Percentiles rank a stretch among this genome's conserved stretches.
phyloP scores from a whole-genome alignment of 257 asterid species.

The Gentiana macrophylla region DNA sequence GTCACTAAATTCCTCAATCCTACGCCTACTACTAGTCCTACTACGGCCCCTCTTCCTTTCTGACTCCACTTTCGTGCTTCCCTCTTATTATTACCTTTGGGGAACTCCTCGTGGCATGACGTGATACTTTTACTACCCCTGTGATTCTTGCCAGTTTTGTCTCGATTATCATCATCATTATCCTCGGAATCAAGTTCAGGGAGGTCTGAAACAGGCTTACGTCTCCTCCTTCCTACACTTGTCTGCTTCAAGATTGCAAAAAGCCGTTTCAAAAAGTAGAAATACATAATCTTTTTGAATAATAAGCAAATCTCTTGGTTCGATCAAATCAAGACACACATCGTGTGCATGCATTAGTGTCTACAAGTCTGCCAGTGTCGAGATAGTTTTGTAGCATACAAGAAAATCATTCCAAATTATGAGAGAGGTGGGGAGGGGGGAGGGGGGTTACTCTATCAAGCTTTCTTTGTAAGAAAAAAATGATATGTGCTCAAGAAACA shows the following conservation, averaged over 20 bases:
- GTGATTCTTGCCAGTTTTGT: slow-evolving; percentile 25
- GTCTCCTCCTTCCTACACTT: slow-evolving; percentile 60
- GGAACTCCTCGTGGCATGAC: slow-evolving; percentile 72
- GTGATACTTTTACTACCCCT: slow-evolving; percentile 41
- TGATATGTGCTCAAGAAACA: too few species aligned
- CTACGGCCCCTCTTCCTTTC: slow-evolving; percentile 71
- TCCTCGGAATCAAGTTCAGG: slow-evolving; percentile 65
- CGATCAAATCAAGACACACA: too few species aligned
- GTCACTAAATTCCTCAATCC: slow-evolving; percentile 57
- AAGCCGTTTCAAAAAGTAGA: not conserved
- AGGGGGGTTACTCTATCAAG: not conserved
- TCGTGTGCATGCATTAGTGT: too few species aligned
- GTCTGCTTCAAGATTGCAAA: slow-evolving; percentile 37
- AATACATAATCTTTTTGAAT: not conserved
- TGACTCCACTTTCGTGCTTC: slow-evolving; percentile 64
- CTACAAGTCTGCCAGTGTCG: too few species aligned
- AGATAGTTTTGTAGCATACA: too few species aligned
- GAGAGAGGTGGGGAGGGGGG: not conserved
- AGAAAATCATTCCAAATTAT: too few species aligned
- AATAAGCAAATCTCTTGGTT: too few species aligned
- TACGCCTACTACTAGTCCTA: slow-evolving; percentile 43
- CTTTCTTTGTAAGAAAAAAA: too few species aligned
- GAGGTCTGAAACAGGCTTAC: slow-evolving; percentile 53
- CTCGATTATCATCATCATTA: slow-evolving; percentile 31
- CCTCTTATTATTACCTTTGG: slow-evolving; percentile 69